Conservation (phyloP, 805 yeast species). For the Torulaspora delbrueckii region DNA sequence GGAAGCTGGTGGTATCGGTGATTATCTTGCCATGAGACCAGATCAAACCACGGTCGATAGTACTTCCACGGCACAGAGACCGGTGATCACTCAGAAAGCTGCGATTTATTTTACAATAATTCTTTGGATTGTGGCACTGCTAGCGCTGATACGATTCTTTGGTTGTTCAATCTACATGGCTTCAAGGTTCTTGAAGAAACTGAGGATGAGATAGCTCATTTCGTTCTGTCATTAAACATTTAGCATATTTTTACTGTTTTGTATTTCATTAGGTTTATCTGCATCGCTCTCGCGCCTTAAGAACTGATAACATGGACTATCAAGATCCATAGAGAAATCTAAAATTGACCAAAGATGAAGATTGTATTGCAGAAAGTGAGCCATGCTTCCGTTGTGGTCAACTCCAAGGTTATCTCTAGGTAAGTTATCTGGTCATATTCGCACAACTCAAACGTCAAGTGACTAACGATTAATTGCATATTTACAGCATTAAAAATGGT, state of each 20-base stretch:
- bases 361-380: conserved; percentile 89
- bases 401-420: conserved; percentile 62
- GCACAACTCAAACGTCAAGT: neutral
- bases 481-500: conserved; percentile 59
- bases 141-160: conserved; percentile 76
- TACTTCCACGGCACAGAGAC: conserved; percentile 13
- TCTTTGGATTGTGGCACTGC: conserved; percentile 87
- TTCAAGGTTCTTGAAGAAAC: conserved; percentile 30
- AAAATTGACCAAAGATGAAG: conserved; percentile 48
- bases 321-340: neutral
- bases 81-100: conserved; percentile 41
- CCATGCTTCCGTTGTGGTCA: conserved; percentile 84
- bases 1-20: conserved; percentile 73
- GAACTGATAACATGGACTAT: neutral
- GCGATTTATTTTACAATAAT: conserved; percentile 74
- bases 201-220: conserved; percentile 6
- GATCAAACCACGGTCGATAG: conserved; percentile 14
- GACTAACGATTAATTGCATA: conserved; percentile 1
- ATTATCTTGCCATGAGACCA: conserved; percentile 31
- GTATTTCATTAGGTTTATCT: neutral
- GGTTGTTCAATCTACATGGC: conserved; percentile 65
- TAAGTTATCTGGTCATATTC: conserved; percentile 22
- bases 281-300: neutral
- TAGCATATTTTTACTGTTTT: conserved; percentile 1
- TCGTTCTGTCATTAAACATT: neutral